A percentile compares a stretch with the other conserved stretches of the same genome.
These are phyloP conservation scores for Phytophthora foliorum DNA, from an alignment of 352 stramenopile genomes.

Conservation along the genomic window DNA sequence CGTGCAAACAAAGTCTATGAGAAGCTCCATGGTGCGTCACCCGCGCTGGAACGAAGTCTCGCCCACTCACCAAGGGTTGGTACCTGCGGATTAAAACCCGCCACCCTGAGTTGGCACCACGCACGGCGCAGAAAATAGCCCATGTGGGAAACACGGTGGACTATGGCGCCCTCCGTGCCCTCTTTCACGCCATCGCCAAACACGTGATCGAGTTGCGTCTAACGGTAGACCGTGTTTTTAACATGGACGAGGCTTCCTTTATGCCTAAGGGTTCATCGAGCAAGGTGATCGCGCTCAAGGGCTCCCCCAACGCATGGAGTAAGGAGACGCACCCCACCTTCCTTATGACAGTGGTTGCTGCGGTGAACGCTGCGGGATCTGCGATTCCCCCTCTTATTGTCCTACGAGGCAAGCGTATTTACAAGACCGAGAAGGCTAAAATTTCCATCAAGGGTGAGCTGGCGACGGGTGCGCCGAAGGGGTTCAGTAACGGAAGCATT, in stretches of 20 bases:
- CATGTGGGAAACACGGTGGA: no score
- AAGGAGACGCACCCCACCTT: no score
- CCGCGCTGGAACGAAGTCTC: background rate
- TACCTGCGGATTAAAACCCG: slow-evolving; percentile 12
- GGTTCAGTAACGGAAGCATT: slow-evolving; percentile 19
- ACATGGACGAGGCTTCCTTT: no score
- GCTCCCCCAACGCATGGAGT: no score
- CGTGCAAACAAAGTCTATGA: no score
- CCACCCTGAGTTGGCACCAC: slow-evolving; percentile 11
- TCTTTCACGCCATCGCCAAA: slow-evolving; percentile 20
- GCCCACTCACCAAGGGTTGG: slow-evolving; percentile 16
- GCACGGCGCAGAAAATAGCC: no score
- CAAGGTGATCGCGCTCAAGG: no score
- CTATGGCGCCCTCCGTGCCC: background rate
- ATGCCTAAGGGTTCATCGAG: no score
- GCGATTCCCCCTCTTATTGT: slow-evolving; percentile 26
- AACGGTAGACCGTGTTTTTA: slow-evolving; percentile 6
- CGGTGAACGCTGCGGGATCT: no score
- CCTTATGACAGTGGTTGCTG: no score
- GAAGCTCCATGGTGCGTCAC: background rate
- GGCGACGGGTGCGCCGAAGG: slow-evolving; percentile 12
- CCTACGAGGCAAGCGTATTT: slow-evolving; percentile 4
- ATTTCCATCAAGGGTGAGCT: slow-evolving; percentile 6
- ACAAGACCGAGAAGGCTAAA: background rate
- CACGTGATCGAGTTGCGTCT: slow-evolving; percentile 10